A percentile compares a stretch with the other conserved stretches of the same genome.
Evolutionary conservation across 768 basidiomycete genomes (phyloP).

Genomic region (Boletus subcaerulescens): DNA sequence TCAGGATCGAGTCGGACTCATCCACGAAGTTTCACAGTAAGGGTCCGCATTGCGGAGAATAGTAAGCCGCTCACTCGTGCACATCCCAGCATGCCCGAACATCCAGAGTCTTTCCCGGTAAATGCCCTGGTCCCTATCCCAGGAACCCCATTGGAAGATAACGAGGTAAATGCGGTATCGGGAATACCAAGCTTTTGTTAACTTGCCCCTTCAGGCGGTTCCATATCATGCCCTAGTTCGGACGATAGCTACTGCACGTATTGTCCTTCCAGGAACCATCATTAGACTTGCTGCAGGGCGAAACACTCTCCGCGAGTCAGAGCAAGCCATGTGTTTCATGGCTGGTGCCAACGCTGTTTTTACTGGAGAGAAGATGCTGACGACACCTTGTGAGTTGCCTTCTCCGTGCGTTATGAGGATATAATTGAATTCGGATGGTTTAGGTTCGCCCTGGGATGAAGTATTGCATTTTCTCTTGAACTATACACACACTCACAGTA

Average conservation of each 20-base stretch:
- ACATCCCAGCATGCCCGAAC: conserved; percentile 75
- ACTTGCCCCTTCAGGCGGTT: conserved; percentile 55
- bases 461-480: conserved; percentile 33
- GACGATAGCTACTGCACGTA: conserved; percentile 92
- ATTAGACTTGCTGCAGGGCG: conserved; percentile 94
- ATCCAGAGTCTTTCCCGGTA: conserved; percentile 98
- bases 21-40: conserved; percentile 90
- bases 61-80: conserved; percentile 1
- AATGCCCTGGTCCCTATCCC: conserved; percentile 95
- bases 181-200: conserved; percentile 1
- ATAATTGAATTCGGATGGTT: conserved; percentile 6
- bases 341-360: conserved; percentile 98
- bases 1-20: conserved; percentile 86
- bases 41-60: conserved; percentile 22
- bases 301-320: conserved; percentile 82
- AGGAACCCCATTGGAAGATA: conserved; percentile 89
- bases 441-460: conserved; percentile 94
- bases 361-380: conserved; percentile 97
- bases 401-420: neutral
- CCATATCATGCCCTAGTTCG: conserved; percentile 81
- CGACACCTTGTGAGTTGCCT: conserved; percentile 79
- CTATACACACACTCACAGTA: neutral
- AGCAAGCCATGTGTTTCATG: conserved; percentile 99
- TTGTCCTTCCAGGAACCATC: conserved; percentile 88
- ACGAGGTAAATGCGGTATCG: conserved; percentile 55